Evolutionary conservation across 2,329 filamentous ascomycete species (phyloP).

Genomic region (Fusarium caatingaense): DNA sequence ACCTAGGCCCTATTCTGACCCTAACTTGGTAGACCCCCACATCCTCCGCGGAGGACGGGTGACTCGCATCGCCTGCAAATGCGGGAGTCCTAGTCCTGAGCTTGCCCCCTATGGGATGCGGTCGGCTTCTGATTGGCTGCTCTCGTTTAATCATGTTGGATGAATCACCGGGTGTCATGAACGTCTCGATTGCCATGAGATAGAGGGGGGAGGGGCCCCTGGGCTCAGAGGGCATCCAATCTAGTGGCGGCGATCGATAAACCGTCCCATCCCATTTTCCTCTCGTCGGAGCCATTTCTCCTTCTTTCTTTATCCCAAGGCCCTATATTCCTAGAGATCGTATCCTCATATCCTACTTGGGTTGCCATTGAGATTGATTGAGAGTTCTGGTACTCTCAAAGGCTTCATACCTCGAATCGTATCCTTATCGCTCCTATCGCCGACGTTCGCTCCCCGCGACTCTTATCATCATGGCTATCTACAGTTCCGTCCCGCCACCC

Average conservation of each 20-base stretch:
- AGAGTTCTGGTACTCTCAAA: background rate
- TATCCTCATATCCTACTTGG: background rate
- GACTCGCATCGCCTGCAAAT: constrained; percentile 62
- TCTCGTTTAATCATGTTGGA: constrained; percentile 14
- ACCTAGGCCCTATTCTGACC: constrained; percentile 4
- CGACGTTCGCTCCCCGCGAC: constrained; percentile 5
- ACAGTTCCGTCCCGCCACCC: constrained; percentile 63
- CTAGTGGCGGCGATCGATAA: constrained; percentile 17
- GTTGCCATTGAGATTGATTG: constrained; percentile 1
- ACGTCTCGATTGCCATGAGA: constrained; percentile 23
- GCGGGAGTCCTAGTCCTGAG: constrained; percentile 13
- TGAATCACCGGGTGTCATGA: constrained; percentile 44
- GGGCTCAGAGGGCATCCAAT: constrained; percentile 27
- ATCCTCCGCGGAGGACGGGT: constrained; percentile 48
- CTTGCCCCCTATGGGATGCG: constrained; percentile 49
- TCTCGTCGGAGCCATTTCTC: constrained; percentile 10
- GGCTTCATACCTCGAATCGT: background rate
- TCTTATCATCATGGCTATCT: constrained; percentile 61
- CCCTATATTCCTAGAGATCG: constrained; percentile 1
- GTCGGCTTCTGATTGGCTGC: constrained; percentile 47
- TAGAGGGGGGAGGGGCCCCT: constrained; percentile 17
- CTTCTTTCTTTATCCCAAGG: constrained; percentile 2
- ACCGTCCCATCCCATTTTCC: constrained; percentile 17
- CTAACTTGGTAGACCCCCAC: constrained; percentile 11
- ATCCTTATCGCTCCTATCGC: constrained; percentile 8